phyloP scores from a whole-genome alignment of 148 eudicot species.

The Fagopyrum homotropicum region DNA sequence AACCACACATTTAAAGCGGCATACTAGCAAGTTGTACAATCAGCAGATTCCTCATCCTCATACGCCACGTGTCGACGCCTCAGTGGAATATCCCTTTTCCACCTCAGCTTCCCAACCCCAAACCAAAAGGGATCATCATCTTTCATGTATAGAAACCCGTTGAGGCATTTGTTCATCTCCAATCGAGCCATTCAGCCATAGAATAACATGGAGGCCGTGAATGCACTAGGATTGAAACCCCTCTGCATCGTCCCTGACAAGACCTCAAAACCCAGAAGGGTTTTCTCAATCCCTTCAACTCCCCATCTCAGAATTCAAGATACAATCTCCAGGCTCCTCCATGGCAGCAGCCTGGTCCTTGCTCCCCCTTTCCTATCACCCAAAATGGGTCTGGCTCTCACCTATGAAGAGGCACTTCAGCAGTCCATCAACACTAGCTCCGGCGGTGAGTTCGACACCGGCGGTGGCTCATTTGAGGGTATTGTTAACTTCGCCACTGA shows the following conservation, averaged over 20 bases:
- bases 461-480: slow-evolving; percentile 45
- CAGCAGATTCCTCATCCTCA: slow-evolving; percentile 35
- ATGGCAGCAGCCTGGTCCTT: slow-evolving; percentile 46
- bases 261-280: slow-evolving; percentile 58
- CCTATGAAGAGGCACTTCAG: slow-evolving; percentile 81
- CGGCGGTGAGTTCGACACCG: slow-evolving; percentile 48
- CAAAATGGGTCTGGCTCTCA: slow-evolving; percentile 52
- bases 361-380: slow-evolving; percentile 51
- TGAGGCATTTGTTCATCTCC: not conserved
- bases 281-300: slow-evolving; percentile 32
- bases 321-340: slow-evolving; percentile 26
- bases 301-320: slow-evolving; percentile 25
- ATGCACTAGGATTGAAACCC: slow-evolving; percentile 66
- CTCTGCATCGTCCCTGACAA: slow-evolving; percentile 56
- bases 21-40: slow-evolving; percentile 15
- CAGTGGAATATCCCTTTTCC: slow-evolving; percentile 43
- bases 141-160: not conserved
- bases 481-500: slow-evolving; percentile 36
- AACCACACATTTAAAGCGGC: slow-evolving; percentile 8
- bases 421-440: slow-evolving; percentile 41
- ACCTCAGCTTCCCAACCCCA: slow-evolving; percentile 25
- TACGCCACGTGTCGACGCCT: slow-evolving; percentile 40
- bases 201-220: slow-evolving; percentile 67
- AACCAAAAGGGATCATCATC: not conserved
- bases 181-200: too few relatives aligned